A percentile compares a stretch with the other conserved stretches of the same genome.
Evolutionary conservation across 345 rosid genomes (phyloP).

Genomic region (Linum usitatissimum): DNA sequence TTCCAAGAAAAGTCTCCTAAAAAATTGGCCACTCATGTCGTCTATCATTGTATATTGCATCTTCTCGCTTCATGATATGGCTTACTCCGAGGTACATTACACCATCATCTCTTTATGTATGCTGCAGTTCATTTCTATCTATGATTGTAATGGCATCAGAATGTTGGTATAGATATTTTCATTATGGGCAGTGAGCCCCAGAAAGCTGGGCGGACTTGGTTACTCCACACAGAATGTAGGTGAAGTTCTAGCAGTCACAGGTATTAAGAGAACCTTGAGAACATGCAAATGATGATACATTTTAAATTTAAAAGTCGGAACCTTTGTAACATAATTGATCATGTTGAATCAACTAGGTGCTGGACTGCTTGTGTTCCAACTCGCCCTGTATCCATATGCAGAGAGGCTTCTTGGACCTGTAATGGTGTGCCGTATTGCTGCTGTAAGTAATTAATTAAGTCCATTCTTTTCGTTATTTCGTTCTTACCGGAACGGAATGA

Average conservation of each 20-base stretch:
- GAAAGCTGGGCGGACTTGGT: conserved; percentile 58
- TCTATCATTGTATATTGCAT: conserved; percentile 34
- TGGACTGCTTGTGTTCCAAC: conserved; percentile 72
- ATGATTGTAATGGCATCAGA: conserved; percentile 19
- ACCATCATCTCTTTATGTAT: too few relatives aligned
- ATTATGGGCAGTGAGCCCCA: conserved; percentile 82
- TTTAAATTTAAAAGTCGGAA: neutral
- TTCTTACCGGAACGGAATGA: neutral
- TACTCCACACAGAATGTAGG: conserved; percentile 60
- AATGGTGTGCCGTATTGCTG: conserved; percentile 39
- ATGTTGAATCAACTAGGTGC: conserved; percentile 36
- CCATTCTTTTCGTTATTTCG: neutral
- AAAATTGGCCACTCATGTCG: conserved; percentile 41
- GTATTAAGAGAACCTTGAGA: conserved; percentile 21
- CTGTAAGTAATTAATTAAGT: conserved; percentile 51
- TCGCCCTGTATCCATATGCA: conserved; percentile 43
- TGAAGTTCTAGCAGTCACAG: conserved; percentile 63
- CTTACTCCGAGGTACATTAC: conserved; percentile 20
- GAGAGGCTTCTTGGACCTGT: conserved; percentile 63
- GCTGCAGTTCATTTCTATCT: too few relatives aligned
- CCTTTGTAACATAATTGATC: conserved; percentile 8
- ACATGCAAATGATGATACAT: neutral
- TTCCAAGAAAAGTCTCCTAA: conserved; percentile 24
- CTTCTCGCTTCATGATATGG: conserved; percentile 49
- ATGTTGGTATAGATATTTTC: conserved; percentile 48